Evolutionary conservation across 345 rosid species (phyloP).

Genomic region (Carallia brachiata): DNA sequence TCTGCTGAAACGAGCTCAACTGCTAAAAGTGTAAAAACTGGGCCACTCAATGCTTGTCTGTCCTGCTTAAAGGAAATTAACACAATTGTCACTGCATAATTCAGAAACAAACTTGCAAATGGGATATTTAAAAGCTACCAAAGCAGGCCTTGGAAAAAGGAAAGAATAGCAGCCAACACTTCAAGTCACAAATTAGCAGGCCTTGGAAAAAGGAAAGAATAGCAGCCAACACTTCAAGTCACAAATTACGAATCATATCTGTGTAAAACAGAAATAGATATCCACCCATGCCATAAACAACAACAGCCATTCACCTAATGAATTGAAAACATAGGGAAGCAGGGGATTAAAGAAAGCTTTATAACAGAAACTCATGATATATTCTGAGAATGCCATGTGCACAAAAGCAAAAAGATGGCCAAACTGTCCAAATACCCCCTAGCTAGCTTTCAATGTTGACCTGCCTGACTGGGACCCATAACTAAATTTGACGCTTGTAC

Average conservation of each 20-base stretch:
- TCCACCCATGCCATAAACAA: no score
- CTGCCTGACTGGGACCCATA: no score
- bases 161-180: background rate
- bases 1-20: constrained; percentile 7
- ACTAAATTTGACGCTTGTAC: no score
- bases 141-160: background rate
- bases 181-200: background rate
- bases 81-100: background rate
- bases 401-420: background rate
- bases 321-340: background rate
- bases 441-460: background rate
- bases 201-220: background rate
- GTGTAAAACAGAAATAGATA: no score
- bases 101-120: background rate
- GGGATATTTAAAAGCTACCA: background rate
- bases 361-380: background rate
- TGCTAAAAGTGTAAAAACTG: constrained; percentile 1
- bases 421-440: background rate
- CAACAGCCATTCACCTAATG: background rate
- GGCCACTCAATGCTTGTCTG: constrained; percentile 9
- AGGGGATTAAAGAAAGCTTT: background rate
- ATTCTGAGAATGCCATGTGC: background rate
- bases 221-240: background rate
- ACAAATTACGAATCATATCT: no score
- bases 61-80: constrained; percentile 4